Base-by-base conservation (phyloP, 495 filamentous ascomycete species). In the Neurospora sp. region DNA sequence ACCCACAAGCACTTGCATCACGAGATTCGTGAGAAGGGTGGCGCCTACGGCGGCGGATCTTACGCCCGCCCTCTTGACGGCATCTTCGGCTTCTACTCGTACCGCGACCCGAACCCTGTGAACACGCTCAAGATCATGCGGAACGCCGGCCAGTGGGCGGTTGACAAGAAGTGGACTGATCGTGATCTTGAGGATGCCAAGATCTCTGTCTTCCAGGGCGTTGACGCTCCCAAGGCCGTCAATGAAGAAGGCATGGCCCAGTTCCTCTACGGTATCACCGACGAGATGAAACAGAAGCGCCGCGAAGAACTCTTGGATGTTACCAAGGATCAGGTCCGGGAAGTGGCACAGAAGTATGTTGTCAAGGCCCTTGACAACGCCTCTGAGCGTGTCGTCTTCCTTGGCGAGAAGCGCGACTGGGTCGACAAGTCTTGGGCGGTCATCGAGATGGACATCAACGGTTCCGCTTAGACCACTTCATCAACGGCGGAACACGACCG, bases 1-100 rank as follows among this genome's bases (percentile, higher is more conserved):
- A 98, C 95, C 0, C 96, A 98, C 82, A 96, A 96, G 80, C 93
- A 98, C 77, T 87, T 99, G 12, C 96, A 98, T 80, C 96, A 96
- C 77, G 96, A 98, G 79, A 97, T 99, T 72, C 91, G 96, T 40
- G 96, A 99, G 82, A 99, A 99, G 81, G 96, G 96, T 10, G 96
- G 96, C 53, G 96, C 96, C 11, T 99, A 99, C 76, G 96, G 96
- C 73, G 95, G 94, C 20, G 93, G 93, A 18, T 94, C 96, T 14
- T 96, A 93, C 82, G 89, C 91, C 66, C 88, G 89, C 11, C 89
- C 90, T 4, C 78, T 96, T 3, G 91, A 91, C 75, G 96, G 96
- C 22, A 77, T 96, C 3, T 98, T 99, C 76, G 93, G 94, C 44
- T 95, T 97, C 83, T 97, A 95, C 83, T 95, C 92, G 73, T 99